A percentile compares a stretch with the other conserved stretches of the same genome.
These are phyloP conservation scores for Phytomonas francai DNA, from an alignment of 208 protist genomes.

Conservation along the genomic window DNA sequence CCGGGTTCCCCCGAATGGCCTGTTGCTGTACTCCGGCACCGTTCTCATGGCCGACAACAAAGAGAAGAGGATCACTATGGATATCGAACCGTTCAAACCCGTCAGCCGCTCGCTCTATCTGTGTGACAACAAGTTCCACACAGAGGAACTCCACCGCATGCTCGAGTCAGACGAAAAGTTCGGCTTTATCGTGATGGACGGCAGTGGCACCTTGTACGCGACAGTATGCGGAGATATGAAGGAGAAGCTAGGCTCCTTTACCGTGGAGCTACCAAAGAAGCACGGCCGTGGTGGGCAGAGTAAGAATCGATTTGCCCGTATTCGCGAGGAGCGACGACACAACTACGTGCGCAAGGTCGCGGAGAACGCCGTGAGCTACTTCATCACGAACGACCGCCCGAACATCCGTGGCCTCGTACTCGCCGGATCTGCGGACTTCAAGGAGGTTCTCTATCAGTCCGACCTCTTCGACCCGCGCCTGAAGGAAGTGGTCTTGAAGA, in stretches of 20 bases:
- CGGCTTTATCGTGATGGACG: conserved; percentile 99
- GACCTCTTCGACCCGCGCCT: conserved; percentile 98
- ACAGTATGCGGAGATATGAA: conserved; percentile 97
- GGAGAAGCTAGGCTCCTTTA: conserved; percentile 97
- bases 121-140: conserved; percentile 98
- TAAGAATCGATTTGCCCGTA: conserved; percentile 99
- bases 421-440: conserved; percentile 99
- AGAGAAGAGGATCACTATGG: conserved; percentile 98
- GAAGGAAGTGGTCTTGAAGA: conserved; percentile 96
- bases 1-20: conserved; percentile 93
- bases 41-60: conserved; percentile 98
- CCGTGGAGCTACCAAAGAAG: conserved; percentile 99
- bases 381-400: conserved; percentile 97
- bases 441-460: conserved; percentile 95
- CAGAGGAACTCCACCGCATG: conserved; percentile 96
- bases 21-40: conserved; percentile 99
- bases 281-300: conserved; percentile 99
- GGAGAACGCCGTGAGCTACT: conserved; percentile 95
- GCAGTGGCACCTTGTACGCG: conserved; percentile 96
- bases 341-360: conserved; percentile 99
- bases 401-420: conserved; percentile 99
- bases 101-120: conserved; percentile 99
- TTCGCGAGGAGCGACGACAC: conserved; percentile 99
- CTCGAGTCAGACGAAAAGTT: conserved; percentile 99
- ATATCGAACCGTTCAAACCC: conserved; percentile 99